phyloP scores from a whole-genome alignment of 306 rosid species.

The Oxytropis ochrocephala region DNA sequence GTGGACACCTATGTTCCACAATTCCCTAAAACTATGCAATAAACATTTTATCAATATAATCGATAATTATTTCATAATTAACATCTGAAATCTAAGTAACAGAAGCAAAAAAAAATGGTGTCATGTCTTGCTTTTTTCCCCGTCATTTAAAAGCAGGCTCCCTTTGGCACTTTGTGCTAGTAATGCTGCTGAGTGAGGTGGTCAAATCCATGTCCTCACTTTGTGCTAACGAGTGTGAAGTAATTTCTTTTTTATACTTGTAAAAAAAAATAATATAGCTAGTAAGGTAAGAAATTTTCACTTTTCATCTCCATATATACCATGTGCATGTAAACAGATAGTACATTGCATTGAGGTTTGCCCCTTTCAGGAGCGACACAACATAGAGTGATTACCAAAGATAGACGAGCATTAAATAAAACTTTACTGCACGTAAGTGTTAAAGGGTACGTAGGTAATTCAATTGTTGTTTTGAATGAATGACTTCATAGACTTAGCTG shows the following conservation, averaged over 20 bases:
- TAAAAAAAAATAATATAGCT: not conserved
- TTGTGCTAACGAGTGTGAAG: too few species aligned
- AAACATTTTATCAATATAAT: constrained; percentile 9
- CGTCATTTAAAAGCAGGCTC: not conserved
- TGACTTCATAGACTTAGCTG: not conserved
- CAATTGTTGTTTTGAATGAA: not conserved
- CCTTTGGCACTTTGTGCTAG: not conserved
- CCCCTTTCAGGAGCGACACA: constrained; percentile 51
- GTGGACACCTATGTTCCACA: constrained; percentile 38
- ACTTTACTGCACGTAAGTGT: not conserved
- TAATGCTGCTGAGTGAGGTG: not conserved
- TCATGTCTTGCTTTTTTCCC: constrained; percentile 9
- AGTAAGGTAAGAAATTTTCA: not conserved
- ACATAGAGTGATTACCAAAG: constrained; percentile 13
- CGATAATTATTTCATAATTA: constrained; percentile 24
- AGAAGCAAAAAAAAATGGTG: not conserved
- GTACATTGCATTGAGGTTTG: constrained; percentile 26
- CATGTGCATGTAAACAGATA: constrained; percentile 34
- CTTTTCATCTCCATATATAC: constrained; percentile 34
- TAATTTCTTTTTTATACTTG: not conserved
- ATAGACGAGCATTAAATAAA: constrained; percentile 19
- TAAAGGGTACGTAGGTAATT: constrained; percentile 11
- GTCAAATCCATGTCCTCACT: too few species aligned
- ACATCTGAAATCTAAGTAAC: not conserved
- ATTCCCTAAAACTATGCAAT: constrained; percentile 20